A percentile compares a stretch with the other conserved stretches of the same genome.
Evolutionary conservation across 2,329 filamentous ascomycete genomes (phyloP).

Genomic region (Trichophyton rubrum): DNA sequence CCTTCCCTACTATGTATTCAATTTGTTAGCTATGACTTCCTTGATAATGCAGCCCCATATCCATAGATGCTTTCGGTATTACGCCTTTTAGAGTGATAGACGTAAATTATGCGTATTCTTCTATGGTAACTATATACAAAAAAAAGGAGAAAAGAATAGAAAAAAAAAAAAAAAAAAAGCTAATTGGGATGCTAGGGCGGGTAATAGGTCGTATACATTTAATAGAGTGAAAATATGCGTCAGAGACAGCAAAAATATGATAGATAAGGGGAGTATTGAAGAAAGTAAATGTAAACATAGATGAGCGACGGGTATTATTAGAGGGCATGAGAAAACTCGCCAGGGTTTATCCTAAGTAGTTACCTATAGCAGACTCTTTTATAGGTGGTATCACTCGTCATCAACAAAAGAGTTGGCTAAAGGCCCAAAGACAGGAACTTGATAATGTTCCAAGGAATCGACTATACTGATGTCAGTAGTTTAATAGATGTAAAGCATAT

Average conservation of each 20-base stretch:
- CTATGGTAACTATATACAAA: background rate
- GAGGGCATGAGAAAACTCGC: background rate
- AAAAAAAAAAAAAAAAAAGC: background rate
- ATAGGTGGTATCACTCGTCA: constrained; percentile 50
- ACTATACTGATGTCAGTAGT: constrained; percentile 29
- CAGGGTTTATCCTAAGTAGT: background rate
- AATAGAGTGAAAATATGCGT: background rate
- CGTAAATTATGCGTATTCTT: background rate
- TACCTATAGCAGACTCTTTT: background rate
- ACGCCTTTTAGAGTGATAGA: background rate
- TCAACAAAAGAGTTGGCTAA: constrained; percentile 84
- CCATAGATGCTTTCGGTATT: background rate
- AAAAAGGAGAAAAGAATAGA: background rate
- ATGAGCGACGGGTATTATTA: background rate
- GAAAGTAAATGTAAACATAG: background rate
- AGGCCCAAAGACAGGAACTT: constrained; percentile 74
- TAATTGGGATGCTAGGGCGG: background rate
- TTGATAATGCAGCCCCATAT: background rate
- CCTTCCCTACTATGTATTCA: background rate
- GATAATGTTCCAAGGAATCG: constrained; percentile 56
- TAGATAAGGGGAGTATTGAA: background rate
- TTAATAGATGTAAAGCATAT: constrained; percentile 22
- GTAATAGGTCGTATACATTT: background rate
- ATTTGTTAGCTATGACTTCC: background rate
- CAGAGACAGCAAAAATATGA: background rate